A percentile compares a stretch with the other conserved stretches of the same genome.
These are phyloP conservation scores for Heterobasidion parviporum DNA, from an alignment of 1,284 basidiomycete species.

Conservation along the genomic window DNA sequence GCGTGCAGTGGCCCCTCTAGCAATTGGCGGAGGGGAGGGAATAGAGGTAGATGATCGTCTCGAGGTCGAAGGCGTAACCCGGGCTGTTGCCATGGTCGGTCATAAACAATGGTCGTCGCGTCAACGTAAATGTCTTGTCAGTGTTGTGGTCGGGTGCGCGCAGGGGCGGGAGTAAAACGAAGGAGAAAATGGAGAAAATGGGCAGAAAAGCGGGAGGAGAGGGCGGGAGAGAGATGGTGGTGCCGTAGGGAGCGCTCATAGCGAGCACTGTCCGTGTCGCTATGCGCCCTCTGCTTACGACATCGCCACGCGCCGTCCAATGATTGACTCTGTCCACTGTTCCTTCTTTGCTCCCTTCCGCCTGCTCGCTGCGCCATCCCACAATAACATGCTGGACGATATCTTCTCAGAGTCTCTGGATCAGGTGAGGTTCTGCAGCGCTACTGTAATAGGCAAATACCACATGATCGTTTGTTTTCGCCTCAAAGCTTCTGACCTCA, in stretches of 20 bases:
- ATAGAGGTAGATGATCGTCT: constrained; percentile 25
- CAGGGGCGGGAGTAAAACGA: neutral
- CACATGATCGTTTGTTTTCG: neutral
- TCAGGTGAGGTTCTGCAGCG: constrained; percentile 21
- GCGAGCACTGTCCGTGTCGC: neutral
- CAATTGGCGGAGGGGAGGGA: constrained; percentile 18
- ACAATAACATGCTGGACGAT: neutral
- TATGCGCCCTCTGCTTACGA: neutral
- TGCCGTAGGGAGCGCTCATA: neutral
- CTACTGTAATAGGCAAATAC: neutral
- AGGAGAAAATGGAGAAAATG: neutral
- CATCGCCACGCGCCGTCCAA: neutral
- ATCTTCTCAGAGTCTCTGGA: constrained; percentile 35
- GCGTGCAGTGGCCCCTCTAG: constrained; percentile 30
- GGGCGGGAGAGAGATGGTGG: neutral
- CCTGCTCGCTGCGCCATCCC: neutral
- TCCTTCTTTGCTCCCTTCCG: no score
- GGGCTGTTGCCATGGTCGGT: constrained; percentile 16
- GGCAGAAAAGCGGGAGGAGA: neutral
- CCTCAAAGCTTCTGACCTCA: constrained; percentile 1
- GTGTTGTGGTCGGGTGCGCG: neutral
- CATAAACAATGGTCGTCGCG: neutral
- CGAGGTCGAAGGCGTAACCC: constrained; percentile 36
- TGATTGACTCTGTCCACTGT: neutral
- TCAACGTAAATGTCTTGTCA: neutral